A percentile compares a stretch with the other conserved stretches of the same genome.
These are phyloP conservation scores for Obba rivulosa DNA, from an alignment of 768 basidiomycete genomes.

Conservation along the genomic window DNA sequence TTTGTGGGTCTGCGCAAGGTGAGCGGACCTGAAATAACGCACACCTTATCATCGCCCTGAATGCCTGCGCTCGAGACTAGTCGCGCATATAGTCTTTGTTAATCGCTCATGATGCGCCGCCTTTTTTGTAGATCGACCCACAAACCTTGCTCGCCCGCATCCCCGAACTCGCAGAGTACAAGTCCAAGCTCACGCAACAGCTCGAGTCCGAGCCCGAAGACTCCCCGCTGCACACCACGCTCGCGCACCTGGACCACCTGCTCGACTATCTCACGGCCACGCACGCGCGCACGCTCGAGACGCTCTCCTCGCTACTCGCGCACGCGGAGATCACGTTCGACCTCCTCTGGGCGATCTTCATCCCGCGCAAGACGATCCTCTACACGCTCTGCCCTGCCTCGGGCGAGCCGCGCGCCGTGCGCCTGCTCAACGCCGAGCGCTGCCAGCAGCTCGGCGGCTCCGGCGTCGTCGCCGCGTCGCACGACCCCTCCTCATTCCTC, in stretches of 20 bases:
- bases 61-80: not conserved
- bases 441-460: slow-evolving; percentile 18
- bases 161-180: slow-evolving; percentile 39
- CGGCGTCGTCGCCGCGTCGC: slow-evolving; percentile 9
- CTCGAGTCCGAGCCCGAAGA: slow-evolving; percentile 32
- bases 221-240: slow-evolving; percentile 24
- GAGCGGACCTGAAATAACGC: no score
- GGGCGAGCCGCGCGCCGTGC: slow-evolving; percentile 47
- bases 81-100: not conserved
- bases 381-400: slow-evolving; percentile 51
- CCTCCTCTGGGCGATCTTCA: slow-evolving; percentile 51
- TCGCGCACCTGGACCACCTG: slow-evolving; percentile 46
- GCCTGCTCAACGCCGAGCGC: slow-evolving; percentile 37
- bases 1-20: no score
- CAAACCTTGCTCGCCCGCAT: slow-evolving; percentile 53
- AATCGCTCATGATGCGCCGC: not conserved
- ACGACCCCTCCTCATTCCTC: slow-evolving; percentile 18
- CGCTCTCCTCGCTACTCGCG: slow-evolving; percentile 41
- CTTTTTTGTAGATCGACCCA: slow-evolving; percentile 41
- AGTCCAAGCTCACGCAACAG: slow-evolving; percentile 32
- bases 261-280: slow-evolving; percentile 44
- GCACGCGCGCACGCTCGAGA: slow-evolving; percentile 43
- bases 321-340: slow-evolving; percentile 58
- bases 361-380: slow-evolving; percentile 45
- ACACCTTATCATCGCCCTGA: no score